Evolutionary conservation across 2,329 filamentous ascomycete genomes (phyloP), one percentile per base, ranked within the genome.

Genomic region (Pseudopyricularia cyperi): DNA sequence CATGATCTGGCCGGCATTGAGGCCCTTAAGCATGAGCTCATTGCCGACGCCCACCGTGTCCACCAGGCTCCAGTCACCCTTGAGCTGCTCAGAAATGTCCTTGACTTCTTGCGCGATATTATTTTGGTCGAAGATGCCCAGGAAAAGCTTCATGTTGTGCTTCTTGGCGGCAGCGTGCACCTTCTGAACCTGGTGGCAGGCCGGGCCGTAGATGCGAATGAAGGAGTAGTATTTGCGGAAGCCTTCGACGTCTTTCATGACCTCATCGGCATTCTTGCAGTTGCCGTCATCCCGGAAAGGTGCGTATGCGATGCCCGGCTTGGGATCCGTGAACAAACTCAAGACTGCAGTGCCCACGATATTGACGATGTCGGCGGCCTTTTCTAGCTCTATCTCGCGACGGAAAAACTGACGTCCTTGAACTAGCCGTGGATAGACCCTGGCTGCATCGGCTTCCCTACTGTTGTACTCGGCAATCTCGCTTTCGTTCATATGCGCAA

Each of bases 1-100:
- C 12, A 82, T 69, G 8, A 91, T 78, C 50, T 75, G 66, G 1
- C 59, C 58, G 14, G 22, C 11, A 11, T 39, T 9, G 19, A 7
- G 22, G 17, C 48, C 50, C 32, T 22, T 32, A 76, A 66, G 87
- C 63, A 95, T 80, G 33, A 85, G 72, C 66, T 95, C 89, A 63
- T 95, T 95, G 55, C 88, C 89, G 42, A 95, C 76, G 52, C 79
- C 79, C 61, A 95, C 74, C 2, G 86, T 85, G 62, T 85, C 74
- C 55, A 94, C 76, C 14, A 71, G 63, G 48, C 70, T 71, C 87
- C 87, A 95, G 65, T 87, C 77, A 30, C 75, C 72, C 6, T 70
- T 57, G 42, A 85, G 72, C 14, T 76, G 80, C 4, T 71, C 63
- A 52, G 81, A 75, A 55, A 94, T 80, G 30, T 68, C 71, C 9